Conservation (phyloP, 2,329 filamentous ascomycete genomes). For the Pseudocercospora fijiensis region DNA sequence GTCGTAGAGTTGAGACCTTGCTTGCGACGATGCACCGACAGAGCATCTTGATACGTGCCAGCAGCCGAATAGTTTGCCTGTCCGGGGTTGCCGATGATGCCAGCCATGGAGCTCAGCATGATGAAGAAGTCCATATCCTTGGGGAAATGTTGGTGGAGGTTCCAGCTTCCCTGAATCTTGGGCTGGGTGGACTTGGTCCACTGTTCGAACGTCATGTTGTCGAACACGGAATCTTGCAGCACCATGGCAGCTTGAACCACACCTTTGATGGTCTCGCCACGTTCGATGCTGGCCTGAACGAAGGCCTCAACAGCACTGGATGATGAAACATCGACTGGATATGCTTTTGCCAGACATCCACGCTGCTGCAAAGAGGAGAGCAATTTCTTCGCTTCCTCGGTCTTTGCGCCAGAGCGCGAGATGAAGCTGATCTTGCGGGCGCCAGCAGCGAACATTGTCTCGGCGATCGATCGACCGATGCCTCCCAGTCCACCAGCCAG, state of each 20-base stretch:
- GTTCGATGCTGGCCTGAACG: neutral
- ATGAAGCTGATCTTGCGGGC: constrained; percentile 17
- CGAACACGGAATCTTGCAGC: constrained; percentile 25
- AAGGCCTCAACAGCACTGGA: neutral
- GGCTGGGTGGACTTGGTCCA: constrained; percentile 17
- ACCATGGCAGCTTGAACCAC: constrained; percentile 39
- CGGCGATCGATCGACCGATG: constrained; percentile 23
- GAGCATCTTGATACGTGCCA: constrained; percentile 26
- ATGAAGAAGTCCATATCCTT: constrained; percentile 36
- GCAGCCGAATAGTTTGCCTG: constrained; percentile 32
- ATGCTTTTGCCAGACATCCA: constrained; percentile 1
- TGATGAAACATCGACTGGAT: neutral
- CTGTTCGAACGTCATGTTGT: constrained; percentile 28
- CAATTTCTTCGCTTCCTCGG: neutral
- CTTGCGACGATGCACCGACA: constrained; percentile 28
- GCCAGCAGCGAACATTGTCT: constrained; percentile 24
- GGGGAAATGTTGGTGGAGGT: constrained; percentile 23
- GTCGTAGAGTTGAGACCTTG: constrained; percentile 27
- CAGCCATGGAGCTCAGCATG: constrained; percentile 25
- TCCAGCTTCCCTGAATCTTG: constrained; percentile 35
- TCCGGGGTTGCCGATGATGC: constrained; percentile 24
- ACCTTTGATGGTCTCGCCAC: constrained; percentile 8
- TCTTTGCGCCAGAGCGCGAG: neutral
- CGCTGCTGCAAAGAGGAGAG: neutral
- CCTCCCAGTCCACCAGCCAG: constrained; percentile 31